phyloP scores from a whole-genome alignment of 768 basidiomycete genomes.

The Paxillus involutus region DNA sequence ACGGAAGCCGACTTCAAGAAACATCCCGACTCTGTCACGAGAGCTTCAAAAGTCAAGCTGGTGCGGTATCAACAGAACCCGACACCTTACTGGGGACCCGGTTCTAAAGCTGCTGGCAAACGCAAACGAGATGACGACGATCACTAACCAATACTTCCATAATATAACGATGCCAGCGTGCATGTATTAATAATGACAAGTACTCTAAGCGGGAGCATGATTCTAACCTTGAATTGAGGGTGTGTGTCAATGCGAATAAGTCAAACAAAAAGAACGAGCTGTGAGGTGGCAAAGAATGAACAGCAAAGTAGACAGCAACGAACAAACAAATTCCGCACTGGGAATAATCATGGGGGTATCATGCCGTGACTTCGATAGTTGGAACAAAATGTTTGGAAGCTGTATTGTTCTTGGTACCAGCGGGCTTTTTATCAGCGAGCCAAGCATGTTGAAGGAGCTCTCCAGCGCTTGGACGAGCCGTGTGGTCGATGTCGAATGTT shows the following conservation, averaged over 20 bases:
- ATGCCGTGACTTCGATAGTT: constrained; percentile 30
- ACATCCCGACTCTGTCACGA: constrained; percentile 64
- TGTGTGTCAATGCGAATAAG: no score
- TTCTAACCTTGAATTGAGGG: no score
- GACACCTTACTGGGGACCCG: constrained; percentile 91
- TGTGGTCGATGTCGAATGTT: constrained; percentile 86
- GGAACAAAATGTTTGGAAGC: constrained; percentile 17
- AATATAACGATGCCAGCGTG: not conserved
- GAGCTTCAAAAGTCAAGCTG: constrained; percentile 67
- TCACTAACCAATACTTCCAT: not conserved
- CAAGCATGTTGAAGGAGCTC: constrained; percentile 77
- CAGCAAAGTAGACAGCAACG: not conserved
- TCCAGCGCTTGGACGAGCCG: constrained; percentile 74
- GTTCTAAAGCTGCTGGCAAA: constrained; percentile 53
- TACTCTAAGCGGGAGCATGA: not conserved
- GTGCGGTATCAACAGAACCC: constrained; percentile 93
- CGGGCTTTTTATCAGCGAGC: constrained; percentile 46
- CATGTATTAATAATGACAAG: not conserved
- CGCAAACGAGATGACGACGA: constrained; percentile 25
- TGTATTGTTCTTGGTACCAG: constrained; percentile 17
- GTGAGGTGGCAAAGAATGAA: not conserved
- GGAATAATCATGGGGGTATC: not conserved
- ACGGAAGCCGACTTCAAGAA: constrained; percentile 69
- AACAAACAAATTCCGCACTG: not conserved
- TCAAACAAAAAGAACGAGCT: no score